Base-by-base conservation (phyloP, 257 asterid species). In the Primulina tabacum region DNA sequence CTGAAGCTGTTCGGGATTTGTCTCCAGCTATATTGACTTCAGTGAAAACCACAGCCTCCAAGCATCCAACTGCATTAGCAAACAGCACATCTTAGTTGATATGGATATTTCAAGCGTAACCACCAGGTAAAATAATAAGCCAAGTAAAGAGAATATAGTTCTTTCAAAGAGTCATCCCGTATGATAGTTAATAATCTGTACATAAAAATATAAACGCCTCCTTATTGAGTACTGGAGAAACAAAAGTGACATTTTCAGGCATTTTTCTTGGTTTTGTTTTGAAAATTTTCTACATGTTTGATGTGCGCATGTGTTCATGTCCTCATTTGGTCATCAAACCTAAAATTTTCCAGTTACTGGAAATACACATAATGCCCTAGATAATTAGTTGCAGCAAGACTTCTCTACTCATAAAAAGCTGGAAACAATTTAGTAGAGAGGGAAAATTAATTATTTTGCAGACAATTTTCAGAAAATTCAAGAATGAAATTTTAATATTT, bases 1-100 rank as follows among this genome's bases (percentile, higher is more conserved):
- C 82, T 67, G 94, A 78, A 76, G 91, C 78, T 62, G 83, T 79
- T 62, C 95, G 88, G 52, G 83, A 81, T 72, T 74, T 85, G 68
- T 78, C 90, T 75, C 97, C 95, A 62, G 99, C 92, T 71, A 91
- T 86, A 70, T 80, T 78, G 60, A 83, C 84, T 86, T 84, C 92
- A 5, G 95, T 76, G 62, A 89, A 79, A 80, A 88, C 71, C 70
- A 86, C 91, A 37, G 92, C 96, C 68, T 87, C 89, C 88, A 90
- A 74, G 76, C 80, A 75, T 65, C 78, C 76, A 75, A 68, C 97
- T 86, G 88, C 73, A 67, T 26, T 34, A 67, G 50, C 62, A 38
- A 34, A 64, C 62, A 70, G 5, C 10, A 53, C 76, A 10, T 50
- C 60, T 59, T 65, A 70, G n/a, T 62, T 24, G 34, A 26, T 59